These are phyloP conservation scores for Linnemannia schmuckeri DNA, from an alignment of 192 early-diverging fungal genomes.

Conservation along the genomic window DNA sequence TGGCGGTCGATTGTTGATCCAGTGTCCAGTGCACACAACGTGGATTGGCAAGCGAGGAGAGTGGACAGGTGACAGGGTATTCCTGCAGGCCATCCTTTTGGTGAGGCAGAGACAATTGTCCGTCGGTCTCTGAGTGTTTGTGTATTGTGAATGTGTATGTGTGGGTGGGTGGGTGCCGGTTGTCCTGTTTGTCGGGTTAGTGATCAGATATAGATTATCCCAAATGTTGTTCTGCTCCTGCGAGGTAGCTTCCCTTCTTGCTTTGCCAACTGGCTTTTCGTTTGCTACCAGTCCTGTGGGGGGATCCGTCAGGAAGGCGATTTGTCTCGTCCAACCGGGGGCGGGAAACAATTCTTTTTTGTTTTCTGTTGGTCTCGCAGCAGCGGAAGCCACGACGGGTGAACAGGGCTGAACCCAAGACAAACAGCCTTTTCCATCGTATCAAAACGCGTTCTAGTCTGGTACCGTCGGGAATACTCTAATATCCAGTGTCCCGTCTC, in stretches of 20 bases:
- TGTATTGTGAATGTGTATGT: no score
- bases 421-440: not conserved
- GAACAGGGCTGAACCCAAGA: conserved; percentile 3
- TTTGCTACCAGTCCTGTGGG: not conserved
- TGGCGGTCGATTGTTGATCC: not conserved
- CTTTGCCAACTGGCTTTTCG: not conserved
- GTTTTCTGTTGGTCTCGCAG: no score
- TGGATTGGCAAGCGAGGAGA: not conserved
- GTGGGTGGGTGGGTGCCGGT: no score
- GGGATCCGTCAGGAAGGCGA: not conserved
- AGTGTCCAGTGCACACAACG: not conserved
- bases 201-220: no score
- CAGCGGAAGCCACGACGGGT: not conserved
- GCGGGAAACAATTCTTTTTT: no score
- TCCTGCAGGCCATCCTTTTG: not conserved
- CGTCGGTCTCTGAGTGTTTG: not conserved
- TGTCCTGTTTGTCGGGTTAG: no score
- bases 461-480: not conserved
- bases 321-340: no score
- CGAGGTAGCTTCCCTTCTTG: not conserved
- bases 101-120: not conserved
- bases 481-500: not conserved
- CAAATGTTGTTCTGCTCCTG: not conserved
- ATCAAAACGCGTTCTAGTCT: not conserved
- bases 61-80: conserved; percentile 1